Base-by-base conservation (phyloP, 495 filamentous ascomycete genomes). In the Filosporella fistucella region DNA sequence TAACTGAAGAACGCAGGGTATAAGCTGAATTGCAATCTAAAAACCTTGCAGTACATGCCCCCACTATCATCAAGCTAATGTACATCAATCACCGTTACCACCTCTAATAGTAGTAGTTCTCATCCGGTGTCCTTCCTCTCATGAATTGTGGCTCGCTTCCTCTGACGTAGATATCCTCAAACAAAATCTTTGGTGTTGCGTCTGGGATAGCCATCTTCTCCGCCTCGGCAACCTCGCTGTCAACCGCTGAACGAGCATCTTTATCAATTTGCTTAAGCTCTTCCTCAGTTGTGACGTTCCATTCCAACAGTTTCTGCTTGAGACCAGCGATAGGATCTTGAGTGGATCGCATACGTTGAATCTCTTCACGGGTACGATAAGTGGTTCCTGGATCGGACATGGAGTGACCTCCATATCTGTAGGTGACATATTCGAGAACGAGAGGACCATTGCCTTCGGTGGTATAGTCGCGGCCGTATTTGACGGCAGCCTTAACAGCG, bases 381-480 rank as follows among this genome's bases (percentile, higher is more conserved):
- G 93, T 98, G 63, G 93, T 98, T 67, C 93, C 93, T 47, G 93
- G 93, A 68, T 98, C 93, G 65, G 88, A 95, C 93, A 98, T 98
- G 65, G 88, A 94, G 83, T 98, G 93, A 38, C 93, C 93, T 63
- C 93, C 93, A 68, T 98, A 98, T 49, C 93, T 85, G 84, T 98
- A 98, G 60, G 93, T 98, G 63, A 98, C 91, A 69, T 95, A 98
- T 73, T 98, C 93, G 68, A 95, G 82, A 60, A 98, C 94, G 42
- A 98, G 75, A 41, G 93, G 93, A 29, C 94, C 90, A 58, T 94
- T 87, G 64, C 85, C 90, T 47, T 77, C 72, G 47, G 73, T 65
- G 50, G 86, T 83, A 73, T 83, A 94, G 59, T 91, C 72, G 74
- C 90, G 95, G 62, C 84, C 88, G 78, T 95, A 90, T 68, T 89